These are phyloP conservation scores for Plantago coronopus DNA, from an alignment of 305 asterid species.

Conservation along the genomic window DNA sequence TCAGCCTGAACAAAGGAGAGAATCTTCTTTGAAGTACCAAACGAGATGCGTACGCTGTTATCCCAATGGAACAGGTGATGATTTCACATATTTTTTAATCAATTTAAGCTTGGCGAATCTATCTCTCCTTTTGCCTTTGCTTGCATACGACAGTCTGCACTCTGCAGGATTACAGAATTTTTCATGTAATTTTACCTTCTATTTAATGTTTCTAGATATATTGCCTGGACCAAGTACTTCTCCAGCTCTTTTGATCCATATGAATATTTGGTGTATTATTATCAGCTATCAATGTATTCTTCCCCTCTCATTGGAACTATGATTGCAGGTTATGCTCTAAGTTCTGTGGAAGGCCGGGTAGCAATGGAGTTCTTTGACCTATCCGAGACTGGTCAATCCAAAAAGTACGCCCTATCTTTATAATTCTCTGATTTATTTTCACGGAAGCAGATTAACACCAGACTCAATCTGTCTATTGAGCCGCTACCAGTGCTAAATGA, in stretches of 20 bases:
- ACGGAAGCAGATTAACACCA: too few species aligned
- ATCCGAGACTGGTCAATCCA: constrained; percentile 79
- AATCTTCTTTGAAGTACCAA: constrained; percentile 87
- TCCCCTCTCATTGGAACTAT: constrained; percentile 21
- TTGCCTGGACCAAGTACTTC: constrained; percentile 7
- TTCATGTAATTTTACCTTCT: too few species aligned
- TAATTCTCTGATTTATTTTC: background rate
- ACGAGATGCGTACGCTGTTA: constrained; percentile 90
- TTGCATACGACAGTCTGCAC: too few species aligned
- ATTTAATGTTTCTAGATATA: too few species aligned
- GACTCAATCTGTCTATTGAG: too few species aligned
- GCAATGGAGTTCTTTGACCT: constrained; percentile 93
- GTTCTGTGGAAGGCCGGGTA: constrained; percentile 90
- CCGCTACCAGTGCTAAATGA: too few species aligned
- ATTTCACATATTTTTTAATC: constrained; percentile 18
- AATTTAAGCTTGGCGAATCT: background rate
- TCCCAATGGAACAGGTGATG: constrained; percentile 92
- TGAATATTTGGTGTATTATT: constrained; percentile 10
- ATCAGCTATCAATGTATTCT: constrained; percentile 2
- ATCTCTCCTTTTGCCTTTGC: too few species aligned
- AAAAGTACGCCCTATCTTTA: constrained; percentile 50
- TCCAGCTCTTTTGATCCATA: constrained; percentile 6
- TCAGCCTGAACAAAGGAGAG: constrained; percentile 92
- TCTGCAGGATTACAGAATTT: too few species aligned
- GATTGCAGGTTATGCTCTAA: constrained; percentile 87